Evolutionary conservation across 805 yeast genomes (phyloP).

Genomic region (Kodamaea neixiangensis): DNA sequence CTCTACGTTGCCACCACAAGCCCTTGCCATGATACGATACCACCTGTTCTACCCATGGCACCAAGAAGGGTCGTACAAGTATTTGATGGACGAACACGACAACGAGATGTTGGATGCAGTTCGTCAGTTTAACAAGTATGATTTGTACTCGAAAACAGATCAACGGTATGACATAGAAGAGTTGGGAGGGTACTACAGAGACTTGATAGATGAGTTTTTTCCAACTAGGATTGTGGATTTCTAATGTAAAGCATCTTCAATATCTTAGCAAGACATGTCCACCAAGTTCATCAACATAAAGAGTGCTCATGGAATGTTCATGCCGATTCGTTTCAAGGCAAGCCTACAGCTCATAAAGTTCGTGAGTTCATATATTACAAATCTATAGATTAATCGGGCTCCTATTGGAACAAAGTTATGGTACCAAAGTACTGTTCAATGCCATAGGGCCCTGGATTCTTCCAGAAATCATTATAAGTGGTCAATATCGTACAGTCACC

Average conservation of each 20-base stretch:
- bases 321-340: too few relatives aligned
- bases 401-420: conserved; percentile 36
- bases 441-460: conserved; percentile 76
- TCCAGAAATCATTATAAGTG: conserved; percentile 87
- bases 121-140: conserved; percentile 66
- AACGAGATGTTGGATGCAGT: conserved; percentile 62
- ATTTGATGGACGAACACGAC: conserved; percentile 66
- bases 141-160: conserved; percentile 64
- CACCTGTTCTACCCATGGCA: conserved; percentile 81
- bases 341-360: not conserved
- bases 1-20: conserved; percentile 64
- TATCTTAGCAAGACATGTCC: too few relatives aligned
- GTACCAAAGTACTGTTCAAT: conserved; percentile 89
- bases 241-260: conserved; percentile 27
- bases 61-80: conserved; percentile 64
- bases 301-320: too few relatives aligned
- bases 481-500: conserved; percentile 71
- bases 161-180: conserved; percentile 47
- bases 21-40: conserved; percentile 71
- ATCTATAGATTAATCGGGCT: not conserved
- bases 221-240: conserved; percentile 60
- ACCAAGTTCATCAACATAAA: too few relatives aligned
- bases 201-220: conserved; percentile 66
- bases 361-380: not conserved
- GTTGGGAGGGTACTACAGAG: conserved; percentile 59